phyloP scores from a whole-genome alignment of 1,284 basidiomycete species.

The Ustilago lituana region DNA sequence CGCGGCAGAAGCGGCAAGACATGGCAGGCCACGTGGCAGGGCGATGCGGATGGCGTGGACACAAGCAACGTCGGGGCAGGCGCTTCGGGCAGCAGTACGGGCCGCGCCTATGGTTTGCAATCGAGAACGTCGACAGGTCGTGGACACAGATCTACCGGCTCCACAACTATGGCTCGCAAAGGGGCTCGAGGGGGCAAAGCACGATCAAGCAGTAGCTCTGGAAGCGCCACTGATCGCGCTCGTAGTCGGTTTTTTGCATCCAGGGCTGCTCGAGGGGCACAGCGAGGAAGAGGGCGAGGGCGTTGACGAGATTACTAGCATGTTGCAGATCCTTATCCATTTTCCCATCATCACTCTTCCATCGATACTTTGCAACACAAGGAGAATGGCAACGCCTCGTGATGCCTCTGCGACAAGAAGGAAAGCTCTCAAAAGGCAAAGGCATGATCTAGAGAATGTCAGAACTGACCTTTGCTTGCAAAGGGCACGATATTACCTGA shows the following conservation, averaged over 20 bases:
- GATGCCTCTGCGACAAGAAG: too few relatives aligned
- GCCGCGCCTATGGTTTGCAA: too few relatives aligned
- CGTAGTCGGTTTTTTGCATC: constrained; percentile 17
- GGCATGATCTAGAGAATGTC: too few relatives aligned
- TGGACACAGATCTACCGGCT: constrained; percentile 2
- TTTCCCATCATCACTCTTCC: too few relatives aligned
- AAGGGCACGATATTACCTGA: too few relatives aligned
- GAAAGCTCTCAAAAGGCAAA: too few relatives aligned
- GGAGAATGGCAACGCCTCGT: too few relatives aligned
- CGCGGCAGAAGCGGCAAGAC: constrained; percentile 35
- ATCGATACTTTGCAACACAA: too few relatives aligned
- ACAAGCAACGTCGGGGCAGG: neutral
- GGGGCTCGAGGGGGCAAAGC: constrained; percentile 4
- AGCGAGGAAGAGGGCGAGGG: constrained; percentile 8
- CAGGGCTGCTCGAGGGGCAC: neutral
- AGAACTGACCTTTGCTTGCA: too few relatives aligned
- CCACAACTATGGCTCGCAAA: constrained; percentile 3
- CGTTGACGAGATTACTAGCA: too few relatives aligned
- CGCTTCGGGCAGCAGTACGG: too few relatives aligned
- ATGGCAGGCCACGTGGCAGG: constrained; percentile 41
- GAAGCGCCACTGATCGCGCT: constrained; percentile 7
- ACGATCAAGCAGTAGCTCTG: neutral
- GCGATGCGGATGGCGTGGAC: constrained; percentile 3
- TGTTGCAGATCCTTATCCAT: too few relatives aligned
- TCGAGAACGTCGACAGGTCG: constrained; percentile 4